These are phyloP conservation scores for Silene vulgaris DNA, from an alignment of 179 eudicot species.

Conservation along the genomic window DNA sequence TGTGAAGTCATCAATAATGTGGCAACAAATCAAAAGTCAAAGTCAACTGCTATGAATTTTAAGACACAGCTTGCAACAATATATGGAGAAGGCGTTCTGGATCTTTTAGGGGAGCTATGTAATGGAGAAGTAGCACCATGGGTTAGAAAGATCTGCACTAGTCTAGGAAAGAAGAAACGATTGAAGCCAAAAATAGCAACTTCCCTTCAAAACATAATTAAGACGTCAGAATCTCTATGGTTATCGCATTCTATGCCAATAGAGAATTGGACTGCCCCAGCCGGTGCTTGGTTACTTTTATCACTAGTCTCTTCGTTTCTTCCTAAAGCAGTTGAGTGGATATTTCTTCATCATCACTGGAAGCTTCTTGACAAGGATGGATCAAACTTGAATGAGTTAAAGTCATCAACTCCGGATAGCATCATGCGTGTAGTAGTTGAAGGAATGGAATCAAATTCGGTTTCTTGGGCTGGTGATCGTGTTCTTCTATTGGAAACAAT, in stretches of 20 bases:
- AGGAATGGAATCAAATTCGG: conserved; percentile 47
- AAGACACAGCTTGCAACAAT: conserved; percentile 37
- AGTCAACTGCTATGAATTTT: conserved; percentile 26
- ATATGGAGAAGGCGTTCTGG: conserved; percentile 58
- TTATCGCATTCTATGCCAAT: conserved; percentile 58
- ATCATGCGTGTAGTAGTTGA: conserved; percentile 31
- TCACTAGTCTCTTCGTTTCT: conserved; percentile 78
- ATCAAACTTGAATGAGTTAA: conserved; percentile 26
- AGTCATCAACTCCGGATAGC: conserved; percentile 29
- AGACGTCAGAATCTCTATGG: conserved; percentile 70
- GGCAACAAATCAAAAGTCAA: conserved; percentile 23
- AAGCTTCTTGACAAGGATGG: conserved; percentile 69
- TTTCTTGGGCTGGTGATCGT: conserved; percentile 84
- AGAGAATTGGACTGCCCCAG: conserved; percentile 95
- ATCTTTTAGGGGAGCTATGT: conserved; percentile 57
- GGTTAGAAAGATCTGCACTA: conserved; percentile 80
- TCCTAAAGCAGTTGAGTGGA: conserved; percentile 76
- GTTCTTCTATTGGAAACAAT: conserved; percentile 84
- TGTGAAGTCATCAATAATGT: conserved; percentile 22
- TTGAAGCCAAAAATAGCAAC: conserved; percentile 57
- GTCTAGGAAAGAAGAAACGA: conserved; percentile 76
- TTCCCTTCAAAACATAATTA: conserved; percentile 75
- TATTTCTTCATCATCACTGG: conserved; percentile 92
- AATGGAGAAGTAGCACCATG: conserved; percentile 80
- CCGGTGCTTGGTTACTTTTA: conserved; percentile 90